Conservation (phyloP, 2,329 filamentous ascomycete species). For the Colletotrichum agaves region DNA sequence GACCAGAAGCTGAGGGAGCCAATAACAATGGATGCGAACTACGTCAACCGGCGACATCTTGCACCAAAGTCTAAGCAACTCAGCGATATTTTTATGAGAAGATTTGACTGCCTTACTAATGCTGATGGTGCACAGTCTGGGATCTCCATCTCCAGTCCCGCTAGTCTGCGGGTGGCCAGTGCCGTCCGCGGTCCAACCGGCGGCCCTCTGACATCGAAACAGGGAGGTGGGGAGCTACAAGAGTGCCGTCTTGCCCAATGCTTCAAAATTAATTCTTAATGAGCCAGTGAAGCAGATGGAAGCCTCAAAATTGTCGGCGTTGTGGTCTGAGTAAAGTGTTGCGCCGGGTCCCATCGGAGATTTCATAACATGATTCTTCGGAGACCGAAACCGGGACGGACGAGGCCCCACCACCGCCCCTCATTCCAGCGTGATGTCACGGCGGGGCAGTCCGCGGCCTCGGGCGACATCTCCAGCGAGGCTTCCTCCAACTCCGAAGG, state of each 20-base stretch:
- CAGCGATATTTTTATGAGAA: too few species aligned
- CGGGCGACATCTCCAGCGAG: background rate
- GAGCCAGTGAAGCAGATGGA: too few species aligned
- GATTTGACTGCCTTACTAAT: too few species aligned
- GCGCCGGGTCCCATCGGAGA: constrained; percentile 12
- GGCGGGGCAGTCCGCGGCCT: constrained; percentile 28
- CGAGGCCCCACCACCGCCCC: constrained; percentile 25
- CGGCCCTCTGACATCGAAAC: background rate
- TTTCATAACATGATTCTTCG: constrained; percentile 20
- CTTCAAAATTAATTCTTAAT: background rate
- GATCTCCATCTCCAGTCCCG: too few species aligned
- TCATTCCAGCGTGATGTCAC: constrained; percentile 36
- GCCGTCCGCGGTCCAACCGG: too few species aligned
- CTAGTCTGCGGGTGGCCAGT: too few species aligned
- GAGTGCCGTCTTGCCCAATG: background rate
- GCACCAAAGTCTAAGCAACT: too few species aligned
- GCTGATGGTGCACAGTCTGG: too few species aligned
- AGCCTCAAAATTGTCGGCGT: background rate
- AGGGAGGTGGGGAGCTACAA: background rate
- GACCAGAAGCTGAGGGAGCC: too few species aligned
- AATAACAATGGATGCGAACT: too few species aligned
- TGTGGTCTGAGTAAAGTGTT: background rate
- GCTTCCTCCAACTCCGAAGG: constrained; percentile 6
- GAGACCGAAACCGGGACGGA: constrained; percentile 32
- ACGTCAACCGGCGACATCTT: too few species aligned